These are phyloP conservation scores for Leersia perrieri DNA, from an alignment of 176 grass and related monocot species.

Conservation along the genomic window DNA sequence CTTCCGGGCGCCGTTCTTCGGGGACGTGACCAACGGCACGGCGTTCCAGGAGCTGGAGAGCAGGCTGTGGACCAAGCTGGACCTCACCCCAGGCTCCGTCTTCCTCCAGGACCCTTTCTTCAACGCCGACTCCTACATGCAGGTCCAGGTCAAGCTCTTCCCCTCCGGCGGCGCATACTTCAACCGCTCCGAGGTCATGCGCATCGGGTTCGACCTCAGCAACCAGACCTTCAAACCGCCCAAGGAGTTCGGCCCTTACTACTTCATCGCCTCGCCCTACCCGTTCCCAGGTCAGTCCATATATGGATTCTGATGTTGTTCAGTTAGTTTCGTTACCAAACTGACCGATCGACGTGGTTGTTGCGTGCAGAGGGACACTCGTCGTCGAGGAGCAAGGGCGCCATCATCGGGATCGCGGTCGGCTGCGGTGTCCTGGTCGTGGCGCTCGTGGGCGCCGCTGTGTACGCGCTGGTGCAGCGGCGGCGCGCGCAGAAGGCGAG, in stretches of 20 bases:
- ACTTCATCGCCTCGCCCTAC: conserved; percentile 66
- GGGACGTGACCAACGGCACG: conserved; percentile 63
- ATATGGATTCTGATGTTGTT: not conserved
- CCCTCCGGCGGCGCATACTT: conserved; percentile 62
- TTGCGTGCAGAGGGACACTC: conserved; percentile 19
- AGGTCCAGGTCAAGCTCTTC: conserved; percentile 75
- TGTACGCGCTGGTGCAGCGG: conserved; percentile 71
- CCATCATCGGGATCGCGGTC: conserved; percentile 77
- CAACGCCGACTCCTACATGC: conserved; percentile 60
- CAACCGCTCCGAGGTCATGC: conserved; percentile 67
- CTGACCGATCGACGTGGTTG: no score
- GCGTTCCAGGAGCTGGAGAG: conserved; percentile 78
- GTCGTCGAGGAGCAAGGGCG: conserved; percentile 51
- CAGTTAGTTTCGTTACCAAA: not conserved
- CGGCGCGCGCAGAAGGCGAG: conserved; percentile 59
- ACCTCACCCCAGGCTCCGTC: conserved; percentile 72
- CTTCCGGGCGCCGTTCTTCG: conserved; percentile 69
- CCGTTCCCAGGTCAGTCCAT: conserved; percentile 66
- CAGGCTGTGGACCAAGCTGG: conserved; percentile 59
- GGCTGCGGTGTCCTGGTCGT: conserved; percentile 63
- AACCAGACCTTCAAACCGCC: conserved; percentile 86
- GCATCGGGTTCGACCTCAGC: conserved; percentile 85
- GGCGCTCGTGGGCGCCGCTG: conserved; percentile 52
- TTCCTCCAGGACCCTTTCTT: conserved; percentile 71
- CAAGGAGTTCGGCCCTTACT: conserved; percentile 71